Base-by-base conservation (phyloP, 73 alveolate genomes). In the Paramecium caudatum region DNA sequence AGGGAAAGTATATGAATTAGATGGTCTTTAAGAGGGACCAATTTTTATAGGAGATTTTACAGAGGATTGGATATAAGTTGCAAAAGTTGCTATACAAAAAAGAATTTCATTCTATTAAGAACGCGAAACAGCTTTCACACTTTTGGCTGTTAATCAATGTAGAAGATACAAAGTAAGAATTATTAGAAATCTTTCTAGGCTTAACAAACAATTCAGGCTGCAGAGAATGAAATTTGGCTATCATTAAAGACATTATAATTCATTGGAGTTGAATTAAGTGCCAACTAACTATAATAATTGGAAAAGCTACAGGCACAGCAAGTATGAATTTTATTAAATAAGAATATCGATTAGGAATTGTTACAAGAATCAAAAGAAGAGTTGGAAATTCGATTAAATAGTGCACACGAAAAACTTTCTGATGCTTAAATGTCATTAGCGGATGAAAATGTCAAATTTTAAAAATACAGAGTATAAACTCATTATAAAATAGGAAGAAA, bases 11-110 rank as follows among this genome's bases (percentile, higher is more conserved):
- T 97, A 95, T 91, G 99, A 97, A 88, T 91, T 97, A 19, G 99
- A 97, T 92, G 99, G 99, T 19, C 90, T 97, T 32, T 92, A 95
- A 91, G 86, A 93, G 61, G 99, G 99, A 5, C 99, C 99, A 6
- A 97, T 97, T 46, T 78, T 90, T 13, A 82, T 94, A 7, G 98
- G 98, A 7, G 95, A 95, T 70, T 94, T 94, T 48, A 95, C 96
- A 8, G 98, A 96, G 13, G 87, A 61, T 43, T 86, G 93, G 93
- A 4, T 86, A 1, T 25, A 39, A 5, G 47, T 39, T 19, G 93
- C 93, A 0, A 86, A 70, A 45, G 62, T 63, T 63, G 93, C 82
- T 3, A 86, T 86, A 17, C 36, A 41, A 30, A 46, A 48, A 43
- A 61, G 93, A 69, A 46, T 86, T 17, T 65, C 27, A 86, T 46